Evolutionary conservation across 2,329 filamentous ascomycete genomes (phyloP), one percentile per base, ranked within the genome.

Genomic region (Colletotrichum sansevieriae): DNA sequence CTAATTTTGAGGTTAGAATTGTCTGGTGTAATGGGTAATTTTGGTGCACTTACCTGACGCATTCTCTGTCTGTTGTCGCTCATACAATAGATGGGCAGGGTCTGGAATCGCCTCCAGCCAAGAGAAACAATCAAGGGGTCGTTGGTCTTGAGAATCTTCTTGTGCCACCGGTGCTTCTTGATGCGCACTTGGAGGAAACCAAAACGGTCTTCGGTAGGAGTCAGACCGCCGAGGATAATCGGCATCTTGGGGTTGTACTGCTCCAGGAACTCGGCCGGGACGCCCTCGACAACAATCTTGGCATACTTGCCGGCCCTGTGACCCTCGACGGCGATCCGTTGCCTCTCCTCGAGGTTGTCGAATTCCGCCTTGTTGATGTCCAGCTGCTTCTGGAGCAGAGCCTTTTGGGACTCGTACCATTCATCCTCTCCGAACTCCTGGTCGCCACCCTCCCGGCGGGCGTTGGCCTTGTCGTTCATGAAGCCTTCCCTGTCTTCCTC

Each of bases 401-500:
- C 93, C 82, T 99, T 99, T 78, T 99, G 96, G 33, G 92, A 89
- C 76, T 98, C 96, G 78, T 99, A 99, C 97, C 97, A 99, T 64
- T 99, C 93, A 77, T 99, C 96, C 80, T 99, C 96, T 60, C 95
- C 96, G 75, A 97, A 98, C 76, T 97, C 92, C 61, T 95, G 89
- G 3, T 86, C 86, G 39, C 87, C 91, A 35, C 88, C 89, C 72
- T 94, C 92, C 71, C 88, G 85, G 41, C 91, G 87, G 11, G 92
- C 92, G 58, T 91, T 89, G 33, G 92, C 90, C 76, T 97, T 97
- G 80, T 96, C 94, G 76, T 97, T 97, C 75, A 92, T 90, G 77
- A 98, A 95, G 0, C 96, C 96, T 77, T 99, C 96, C n/a, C 93
- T 88, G 77, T 99, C 96, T 83, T 99, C 96, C 79, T 98, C 95